A percentile compares a stretch with the other conserved stretches of the same genome.
phyloP scores from a whole-genome alignment of 2,329 filamentous ascomycete genomes.

The Exserohilum turcica region DNA sequence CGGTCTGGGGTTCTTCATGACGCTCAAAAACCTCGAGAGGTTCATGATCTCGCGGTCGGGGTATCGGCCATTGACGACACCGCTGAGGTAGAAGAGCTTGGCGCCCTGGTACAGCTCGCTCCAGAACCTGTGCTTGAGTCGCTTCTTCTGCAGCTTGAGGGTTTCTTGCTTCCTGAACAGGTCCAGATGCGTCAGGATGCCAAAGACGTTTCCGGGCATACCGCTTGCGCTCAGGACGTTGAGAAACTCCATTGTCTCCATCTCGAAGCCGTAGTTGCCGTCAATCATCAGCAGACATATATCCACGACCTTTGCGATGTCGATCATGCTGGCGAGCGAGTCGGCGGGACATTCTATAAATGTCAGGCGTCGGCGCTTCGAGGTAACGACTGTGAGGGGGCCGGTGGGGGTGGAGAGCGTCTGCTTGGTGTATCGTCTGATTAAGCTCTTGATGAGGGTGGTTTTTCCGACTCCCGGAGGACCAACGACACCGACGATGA shows the following conservation, averaged over 20 bases:
- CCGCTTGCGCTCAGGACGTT: slow-evolving; percentile 91
- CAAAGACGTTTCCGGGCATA: slow-evolving; percentile 98
- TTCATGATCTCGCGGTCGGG: slow-evolving; percentile 97
- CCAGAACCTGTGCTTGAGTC: slow-evolving; percentile 94
- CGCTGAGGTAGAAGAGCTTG: slow-evolving; percentile 94
- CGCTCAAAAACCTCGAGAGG: slow-evolving; percentile 88
- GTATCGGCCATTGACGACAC: slow-evolving; percentile 94
- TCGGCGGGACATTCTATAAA: slow-evolving; percentile 96
- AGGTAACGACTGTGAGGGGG: slow-evolving; percentile 93
- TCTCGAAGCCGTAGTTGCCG: slow-evolving; percentile 98
- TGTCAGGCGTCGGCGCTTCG: slow-evolving; percentile 90
- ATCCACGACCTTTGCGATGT: slow-evolving; percentile 95
- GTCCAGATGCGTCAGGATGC: slow-evolving; percentile 93
- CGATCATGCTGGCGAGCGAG: slow-evolving; percentile 93
- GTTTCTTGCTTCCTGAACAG: slow-evolving; percentile 93
- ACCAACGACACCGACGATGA: slow-evolving; percentile 91
- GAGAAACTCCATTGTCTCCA: slow-evolving; percentile 99
- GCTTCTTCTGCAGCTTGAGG: slow-evolving; percentile 91
- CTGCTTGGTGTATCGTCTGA: slow-evolving; percentile 94
- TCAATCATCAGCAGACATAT: slow-evolving; percentile 98
- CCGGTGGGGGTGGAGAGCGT: slow-evolving; percentile 87
- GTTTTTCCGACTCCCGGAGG: slow-evolving; percentile 95
- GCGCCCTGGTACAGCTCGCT: slow-evolving; percentile 95
- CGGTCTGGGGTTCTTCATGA: slow-evolving; percentile 99
- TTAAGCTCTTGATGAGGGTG: slow-evolving; percentile 90